A percentile compares a stretch with the other conserved stretches of the same genome.
Conservation (phyloP, 371 early-diverging fungal genomes). For the Rhizopus arrhizus region DNA sequence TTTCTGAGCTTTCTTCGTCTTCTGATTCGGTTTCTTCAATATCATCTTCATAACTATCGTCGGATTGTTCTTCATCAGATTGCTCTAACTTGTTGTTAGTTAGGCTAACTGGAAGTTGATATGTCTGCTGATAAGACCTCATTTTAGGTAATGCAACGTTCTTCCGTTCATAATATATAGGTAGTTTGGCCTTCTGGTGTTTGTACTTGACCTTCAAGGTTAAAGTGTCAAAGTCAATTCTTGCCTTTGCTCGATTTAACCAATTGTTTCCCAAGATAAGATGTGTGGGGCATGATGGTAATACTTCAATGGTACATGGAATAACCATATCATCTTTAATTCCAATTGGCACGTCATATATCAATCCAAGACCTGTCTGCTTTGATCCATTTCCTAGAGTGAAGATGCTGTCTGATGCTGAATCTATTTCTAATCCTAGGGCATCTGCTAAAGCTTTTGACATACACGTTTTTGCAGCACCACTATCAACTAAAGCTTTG, state of each 20-base stretch:
- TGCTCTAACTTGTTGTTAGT: too few species aligned
- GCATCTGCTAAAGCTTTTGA: slow-evolving; percentile 4
- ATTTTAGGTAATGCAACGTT: too few species aligned
- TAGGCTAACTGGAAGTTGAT: too few species aligned
- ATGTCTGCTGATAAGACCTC: too few species aligned
- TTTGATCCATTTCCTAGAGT: slow-evolving; percentile 12
- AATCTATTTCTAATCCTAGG: neutral
- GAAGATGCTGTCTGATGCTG: neutral
- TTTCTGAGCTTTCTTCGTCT: too few species aligned
- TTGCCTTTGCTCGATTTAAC: neutral
- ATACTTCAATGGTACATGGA: slow-evolving; percentile 4
- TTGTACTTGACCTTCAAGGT: slow-evolving; percentile 1
- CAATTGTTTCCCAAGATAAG: slow-evolving; percentile 6
- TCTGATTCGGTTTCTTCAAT: too few species aligned
- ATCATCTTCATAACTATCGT: too few species aligned
- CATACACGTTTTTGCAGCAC: slow-evolving; percentile 4
- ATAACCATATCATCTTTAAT: neutral
- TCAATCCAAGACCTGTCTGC: slow-evolving; percentile 6
- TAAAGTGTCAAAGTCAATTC: neutral
- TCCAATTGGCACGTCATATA: slow-evolving; percentile 7
- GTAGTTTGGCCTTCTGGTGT: neutral
- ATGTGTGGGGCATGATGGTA: slow-evolving; percentile 5
- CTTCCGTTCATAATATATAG: too few species aligned
- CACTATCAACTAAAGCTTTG: neutral
- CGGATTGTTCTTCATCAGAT: too few species aligned